Percentiles rank a stretch among this genome's conserved stretches.
phyloP scores from a whole-genome alignment of 257 asterid genomes.

The Plantago ovata region DNA sequence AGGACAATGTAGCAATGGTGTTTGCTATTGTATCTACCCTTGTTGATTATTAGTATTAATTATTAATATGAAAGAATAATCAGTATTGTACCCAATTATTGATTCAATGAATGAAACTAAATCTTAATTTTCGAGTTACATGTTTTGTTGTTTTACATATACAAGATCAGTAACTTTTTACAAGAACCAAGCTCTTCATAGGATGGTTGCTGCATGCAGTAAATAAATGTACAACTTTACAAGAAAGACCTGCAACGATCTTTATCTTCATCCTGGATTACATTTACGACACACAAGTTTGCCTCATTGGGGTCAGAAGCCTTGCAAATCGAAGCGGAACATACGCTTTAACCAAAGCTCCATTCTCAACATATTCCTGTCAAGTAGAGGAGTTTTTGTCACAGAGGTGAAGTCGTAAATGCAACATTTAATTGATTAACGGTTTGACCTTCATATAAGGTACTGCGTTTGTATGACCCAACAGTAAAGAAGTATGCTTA shows the following conservation, averaged over 20 bases:
- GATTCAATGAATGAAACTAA: no score
- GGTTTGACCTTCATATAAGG: background rate
- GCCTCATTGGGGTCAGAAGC: slow-evolving; percentile 94
- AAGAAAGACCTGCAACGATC: slow-evolving; percentile 2
- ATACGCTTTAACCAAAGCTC: slow-evolving; percentile 73
- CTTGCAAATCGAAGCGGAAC: slow-evolving; percentile 95
- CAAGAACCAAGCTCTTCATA: no score
- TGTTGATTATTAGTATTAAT: no score
- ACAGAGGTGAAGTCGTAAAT: background rate
- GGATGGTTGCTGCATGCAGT: no score
- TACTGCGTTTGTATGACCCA: background rate
- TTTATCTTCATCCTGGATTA: background rate
- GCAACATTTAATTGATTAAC: no score
- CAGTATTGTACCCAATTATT: no score
- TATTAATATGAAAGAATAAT: no score
- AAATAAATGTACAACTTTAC: background rate
- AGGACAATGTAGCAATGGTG: no score
- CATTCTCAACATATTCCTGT: slow-evolving; percentile 76
- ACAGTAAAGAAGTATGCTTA: slow-evolving; percentile 41
- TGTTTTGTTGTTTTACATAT: no score
- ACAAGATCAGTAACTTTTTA: no score
- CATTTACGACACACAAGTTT: slow-evolving; percentile 46
- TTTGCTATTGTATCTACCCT: no score
- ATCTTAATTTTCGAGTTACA: no score
- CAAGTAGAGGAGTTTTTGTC: background rate